Conservation (phyloP, 257 asterid genomes). For the Nemophila menziesii region DNA sequence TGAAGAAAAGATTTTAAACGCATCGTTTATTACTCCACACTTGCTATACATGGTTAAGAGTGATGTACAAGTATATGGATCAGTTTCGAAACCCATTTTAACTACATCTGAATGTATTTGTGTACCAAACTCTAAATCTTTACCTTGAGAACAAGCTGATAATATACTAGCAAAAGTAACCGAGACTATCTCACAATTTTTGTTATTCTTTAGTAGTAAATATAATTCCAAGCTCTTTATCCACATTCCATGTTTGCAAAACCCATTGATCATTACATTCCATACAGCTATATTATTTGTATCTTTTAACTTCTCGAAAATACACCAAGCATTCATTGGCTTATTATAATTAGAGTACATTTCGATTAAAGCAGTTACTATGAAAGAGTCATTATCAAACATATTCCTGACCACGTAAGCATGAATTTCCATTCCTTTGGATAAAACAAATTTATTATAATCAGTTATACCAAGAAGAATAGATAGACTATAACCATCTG, state of each 20-base stretch:
- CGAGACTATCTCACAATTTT: constrained; percentile 40
- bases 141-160: constrained; percentile 53
- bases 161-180: constrained; percentile 50
- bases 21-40: constrained; percentile 38
- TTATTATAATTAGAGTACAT: constrained; percentile 40
- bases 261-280: constrained; percentile 69
- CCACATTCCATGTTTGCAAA: constrained; percentile 56
- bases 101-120: constrained; percentile 67
- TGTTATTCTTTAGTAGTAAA: constrained; percentile 27
- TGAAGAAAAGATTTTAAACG: constrained; percentile 32
- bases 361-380: constrained; percentile 55
- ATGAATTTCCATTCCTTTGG: constrained; percentile 49
- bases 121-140: constrained; percentile 32
- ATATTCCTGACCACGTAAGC: constrained; percentile 43
- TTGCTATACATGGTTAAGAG: constrained; percentile 61
- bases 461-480: constrained; percentile 52
- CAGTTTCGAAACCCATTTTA: constrained; percentile 48
- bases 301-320: constrained; percentile 35
- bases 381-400: constrained; percentile 43
- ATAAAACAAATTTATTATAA: constrained; percentile 11
- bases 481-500: constrained; percentile 69
- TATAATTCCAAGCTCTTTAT: constrained; percentile 40
- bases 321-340: constrained; percentile 52
- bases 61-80: constrained; percentile 60
- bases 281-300: constrained; percentile 38